phyloP scores from a whole-genome alignment of 2,329 filamentous ascomycete genomes.

The Pseudogymnoascus sp. region DNA sequence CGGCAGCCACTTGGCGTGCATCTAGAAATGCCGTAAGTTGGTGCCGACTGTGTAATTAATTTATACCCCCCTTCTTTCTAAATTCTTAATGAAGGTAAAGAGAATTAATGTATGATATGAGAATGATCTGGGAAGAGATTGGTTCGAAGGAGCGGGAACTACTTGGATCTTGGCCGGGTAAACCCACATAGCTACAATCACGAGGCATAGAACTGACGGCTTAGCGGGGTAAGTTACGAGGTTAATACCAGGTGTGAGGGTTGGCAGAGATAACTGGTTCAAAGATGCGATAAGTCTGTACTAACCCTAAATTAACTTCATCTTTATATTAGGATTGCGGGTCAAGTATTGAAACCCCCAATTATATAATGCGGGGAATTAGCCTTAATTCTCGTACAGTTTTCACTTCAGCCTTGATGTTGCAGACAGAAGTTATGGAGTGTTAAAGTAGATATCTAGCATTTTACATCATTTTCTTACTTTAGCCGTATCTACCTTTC shows the following conservation, averaged over 20 bases:
- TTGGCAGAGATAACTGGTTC: not conserved
- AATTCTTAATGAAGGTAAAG: not conserved
- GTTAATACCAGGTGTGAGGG: not conserved
- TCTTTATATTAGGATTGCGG: not conserved
- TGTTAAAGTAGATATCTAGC: no score
- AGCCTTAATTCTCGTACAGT: not conserved
- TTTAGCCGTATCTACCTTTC: no score
- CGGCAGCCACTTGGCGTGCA: not conserved
- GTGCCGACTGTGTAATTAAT: not conserved
- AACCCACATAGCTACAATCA: not conserved
- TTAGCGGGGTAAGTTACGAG: not conserved
- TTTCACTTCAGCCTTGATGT: no score
- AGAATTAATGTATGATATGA: no score
- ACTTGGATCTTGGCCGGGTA: no score
- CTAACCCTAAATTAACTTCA: not conserved
- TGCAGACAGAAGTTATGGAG: no score
- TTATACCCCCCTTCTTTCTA: not conserved
- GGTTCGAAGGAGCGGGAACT: no score
- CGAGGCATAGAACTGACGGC: not conserved
- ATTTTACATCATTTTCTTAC: no score
- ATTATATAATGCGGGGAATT: not conserved
- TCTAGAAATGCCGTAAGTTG: not conserved
- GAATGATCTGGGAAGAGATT: no score
- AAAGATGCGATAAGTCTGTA: not conserved
- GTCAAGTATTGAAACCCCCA: not conserved